Conservation (phyloP, 1,284 basidiomycete genomes). For the Rugosomyces carneus region DNA sequence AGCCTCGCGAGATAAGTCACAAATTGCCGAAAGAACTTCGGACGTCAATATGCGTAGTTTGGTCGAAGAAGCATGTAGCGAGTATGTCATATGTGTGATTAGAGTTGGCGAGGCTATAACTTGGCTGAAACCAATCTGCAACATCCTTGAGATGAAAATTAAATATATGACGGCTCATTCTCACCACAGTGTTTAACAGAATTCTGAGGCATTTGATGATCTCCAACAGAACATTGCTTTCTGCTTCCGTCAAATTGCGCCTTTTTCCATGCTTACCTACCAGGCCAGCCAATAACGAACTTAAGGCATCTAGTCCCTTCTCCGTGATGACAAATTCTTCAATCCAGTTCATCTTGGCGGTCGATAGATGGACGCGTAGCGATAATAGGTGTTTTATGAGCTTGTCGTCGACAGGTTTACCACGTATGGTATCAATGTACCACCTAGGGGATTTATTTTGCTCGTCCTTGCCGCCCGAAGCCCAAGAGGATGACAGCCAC, state of each 20-base stretch:
- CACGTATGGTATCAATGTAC: slow-evolving; percentile 56
- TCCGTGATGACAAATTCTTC: slow-evolving; percentile 64
- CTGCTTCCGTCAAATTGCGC: slow-evolving; percentile 53
- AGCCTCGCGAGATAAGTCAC: slow-evolving; percentile 64
- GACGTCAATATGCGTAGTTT: slow-evolving; percentile 71
- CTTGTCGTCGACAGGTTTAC: slow-evolving; percentile 49
- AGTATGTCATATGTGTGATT: slow-evolving; percentile 71
- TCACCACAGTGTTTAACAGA: slow-evolving; percentile 79
- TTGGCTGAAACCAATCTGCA: slow-evolving; percentile 65
- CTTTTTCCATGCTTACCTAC: slow-evolving; percentile 59
- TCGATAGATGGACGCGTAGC: slow-evolving; percentile 82
- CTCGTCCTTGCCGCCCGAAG: slow-evolving; percentile 36
- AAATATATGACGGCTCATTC: slow-evolving; percentile 19
- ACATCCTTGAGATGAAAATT: not conserved
- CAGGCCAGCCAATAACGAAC: slow-evolving; percentile 49
- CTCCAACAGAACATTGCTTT: slow-evolving; percentile 67
- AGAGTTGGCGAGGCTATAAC: slow-evolving; percentile 63
- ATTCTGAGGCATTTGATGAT: slow-evolving; percentile 77
- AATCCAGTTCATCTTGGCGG: slow-evolving; percentile 75
- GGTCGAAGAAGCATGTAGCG: slow-evolving; percentile 59
- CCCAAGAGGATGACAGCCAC: slow-evolving; percentile 67
- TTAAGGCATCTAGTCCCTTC: slow-evolving; percentile 64
- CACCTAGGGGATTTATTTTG: slow-evolving; percentile 44
- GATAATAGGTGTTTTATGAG: slow-evolving; percentile 77
- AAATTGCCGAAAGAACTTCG: slow-evolving; percentile 81